Conservation (phyloP, 768 basidiomycete species). For the Panaeolus papilionaceus region DNA sequence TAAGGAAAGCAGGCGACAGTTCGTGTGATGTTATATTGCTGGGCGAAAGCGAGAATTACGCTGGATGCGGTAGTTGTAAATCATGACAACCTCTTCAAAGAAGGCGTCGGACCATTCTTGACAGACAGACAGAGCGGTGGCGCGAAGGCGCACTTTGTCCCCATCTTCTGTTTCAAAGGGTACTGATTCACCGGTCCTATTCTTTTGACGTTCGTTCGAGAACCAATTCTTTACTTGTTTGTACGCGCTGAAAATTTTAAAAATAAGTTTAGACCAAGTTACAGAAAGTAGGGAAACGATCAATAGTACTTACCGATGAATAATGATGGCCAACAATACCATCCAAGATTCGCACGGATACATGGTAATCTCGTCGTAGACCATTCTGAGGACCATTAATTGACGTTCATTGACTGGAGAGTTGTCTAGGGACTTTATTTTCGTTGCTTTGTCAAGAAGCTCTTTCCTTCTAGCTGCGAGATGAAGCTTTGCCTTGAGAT, state of each 20-base stretch:
- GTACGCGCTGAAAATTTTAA: slow-evolving; percentile 47
- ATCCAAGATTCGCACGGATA: slow-evolving; percentile 70
- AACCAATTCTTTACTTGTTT: slow-evolving; percentile 75
- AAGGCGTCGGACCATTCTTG: slow-evolving; percentile 66
- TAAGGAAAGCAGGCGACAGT: background rate
- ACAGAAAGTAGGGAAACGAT: slow-evolving; percentile 13
- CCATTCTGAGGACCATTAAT: slow-evolving; percentile 63
- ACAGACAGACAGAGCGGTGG: slow-evolving; percentile 52
- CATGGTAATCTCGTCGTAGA: slow-evolving; percentile 70
- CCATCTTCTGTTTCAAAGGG: slow-evolving; percentile 44
- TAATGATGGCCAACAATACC: slow-evolving; percentile 60
- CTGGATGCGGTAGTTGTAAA: slow-evolving; percentile 54
- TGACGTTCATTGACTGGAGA: slow-evolving; percentile 64
- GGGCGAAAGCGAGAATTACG: slow-evolving; percentile 33
- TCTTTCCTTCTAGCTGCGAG: slow-evolving; percentile 40
- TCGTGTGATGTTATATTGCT: slow-evolving; percentile 7
- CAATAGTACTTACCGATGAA: slow-evolving; percentile 49
- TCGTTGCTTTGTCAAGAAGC: slow-evolving; percentile 42
- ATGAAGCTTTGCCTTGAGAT: slow-evolving; percentile 36
- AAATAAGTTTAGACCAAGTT: slow-evolving; percentile 15
- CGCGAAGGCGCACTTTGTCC: slow-evolving; percentile 54
- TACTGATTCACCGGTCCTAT: slow-evolving; percentile 46
- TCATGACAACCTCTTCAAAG: slow-evolving; percentile 67
- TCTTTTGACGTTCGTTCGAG: slow-evolving; percentile 64
- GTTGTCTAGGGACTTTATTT: slow-evolving; percentile 53